Evolutionary conservation across 2,329 filamentous ascomycete genomes (phyloP).

Genomic region (Tolypocladium album): DNA sequence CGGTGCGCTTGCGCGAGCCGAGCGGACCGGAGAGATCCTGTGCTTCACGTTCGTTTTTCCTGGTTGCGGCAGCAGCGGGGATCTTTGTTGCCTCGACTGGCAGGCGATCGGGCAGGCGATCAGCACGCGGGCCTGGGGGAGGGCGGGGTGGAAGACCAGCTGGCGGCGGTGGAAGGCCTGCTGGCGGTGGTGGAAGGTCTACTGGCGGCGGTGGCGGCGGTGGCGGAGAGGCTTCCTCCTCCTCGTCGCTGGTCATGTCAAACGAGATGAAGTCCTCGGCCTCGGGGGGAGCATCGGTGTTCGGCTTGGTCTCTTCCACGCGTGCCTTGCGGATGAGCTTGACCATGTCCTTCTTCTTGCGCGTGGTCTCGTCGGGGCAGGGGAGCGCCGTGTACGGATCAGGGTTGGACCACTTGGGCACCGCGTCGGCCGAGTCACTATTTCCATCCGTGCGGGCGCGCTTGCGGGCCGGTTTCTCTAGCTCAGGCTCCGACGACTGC

Average conservation of each 20-base stretch:
- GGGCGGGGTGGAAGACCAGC: constrained; percentile 8
- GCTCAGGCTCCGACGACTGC: constrained; percentile 11
- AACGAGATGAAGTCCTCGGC: constrained; percentile 86
- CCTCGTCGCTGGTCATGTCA: constrained; percentile 51
- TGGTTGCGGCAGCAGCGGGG: constrained; percentile 9
- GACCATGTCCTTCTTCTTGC: constrained; percentile 78
- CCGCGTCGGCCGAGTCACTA: constrained; percentile 27
- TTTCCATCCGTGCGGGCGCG: constrained; percentile 16
- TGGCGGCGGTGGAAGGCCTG: neutral
- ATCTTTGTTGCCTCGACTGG: constrained; percentile 7
- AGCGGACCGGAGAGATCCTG: constrained; percentile 32
- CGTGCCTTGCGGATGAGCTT: constrained; percentile 87
- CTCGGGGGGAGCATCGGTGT: constrained; percentile 41
- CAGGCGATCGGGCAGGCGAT: constrained; percentile 4
- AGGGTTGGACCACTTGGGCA: constrained; percentile 87
- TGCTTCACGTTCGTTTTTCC: constrained; percentile 1
- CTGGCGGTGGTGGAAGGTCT: neutral
- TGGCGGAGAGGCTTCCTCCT: constrained; percentile 9
- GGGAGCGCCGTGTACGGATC: constrained; percentile 87
- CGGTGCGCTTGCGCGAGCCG: constrained; percentile 64
- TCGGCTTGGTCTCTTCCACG: constrained; percentile 41
- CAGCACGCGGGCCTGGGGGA: constrained; percentile 7
- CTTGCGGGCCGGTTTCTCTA: constrained; percentile 30
- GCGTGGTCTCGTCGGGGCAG: constrained; percentile 59
- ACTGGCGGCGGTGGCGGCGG: neutral